Base-by-base conservation (phyloP, 768 basidiomycete genomes). In the Mycena vitilis region DNA sequence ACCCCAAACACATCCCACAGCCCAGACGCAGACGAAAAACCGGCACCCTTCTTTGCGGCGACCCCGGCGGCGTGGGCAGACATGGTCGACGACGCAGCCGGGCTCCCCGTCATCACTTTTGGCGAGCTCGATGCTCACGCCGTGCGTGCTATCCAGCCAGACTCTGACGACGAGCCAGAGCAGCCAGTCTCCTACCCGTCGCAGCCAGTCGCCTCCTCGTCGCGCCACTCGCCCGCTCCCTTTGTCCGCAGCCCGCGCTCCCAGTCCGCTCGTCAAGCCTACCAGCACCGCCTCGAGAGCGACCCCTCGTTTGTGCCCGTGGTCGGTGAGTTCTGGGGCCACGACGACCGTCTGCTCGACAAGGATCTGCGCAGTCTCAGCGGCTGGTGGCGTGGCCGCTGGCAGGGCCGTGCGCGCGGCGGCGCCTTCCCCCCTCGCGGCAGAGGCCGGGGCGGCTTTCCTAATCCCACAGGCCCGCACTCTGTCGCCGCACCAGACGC, bases 281-380 rank as follows among this genome's bases (percentile, higher is more conserved):
- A 98, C 79, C 91, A 94, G 70, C 87, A 93, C 70, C 89, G 91
- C 37, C 83, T 97, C 30, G 91, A 94, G 65, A 83, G 80, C 13
- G 96, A 98, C 76, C 95, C 96, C 2, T 93, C 94, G 2, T 95
- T 91, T 77, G 92, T 95, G 36, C 96, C 96, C 25, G 92, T 90
- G 30, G 92, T 96, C 25, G 96, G 96, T 62, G 91, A 91, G 69
- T 98, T 98, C 76, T 98, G 95, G 95, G 91, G 93, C 6, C 96
- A 98, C 76, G 96, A 98, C 78, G 95, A 97, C 77, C 90, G 96
- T 54, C 81, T 95, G 62, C 82, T 95, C 76, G 91, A 94, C 78
- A 93, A 93, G 78, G 89, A 93, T 68, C 79, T 94, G 48, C 88
- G 95, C 48, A 91, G 90, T 75, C 79, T 96, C 52, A 95, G 93